These are phyloP conservation scores for Pseudogymnoascus verrucosus DNA, from an alignment of 2,329 filamentous ascomycete species.

Conservation along the genomic window DNA sequence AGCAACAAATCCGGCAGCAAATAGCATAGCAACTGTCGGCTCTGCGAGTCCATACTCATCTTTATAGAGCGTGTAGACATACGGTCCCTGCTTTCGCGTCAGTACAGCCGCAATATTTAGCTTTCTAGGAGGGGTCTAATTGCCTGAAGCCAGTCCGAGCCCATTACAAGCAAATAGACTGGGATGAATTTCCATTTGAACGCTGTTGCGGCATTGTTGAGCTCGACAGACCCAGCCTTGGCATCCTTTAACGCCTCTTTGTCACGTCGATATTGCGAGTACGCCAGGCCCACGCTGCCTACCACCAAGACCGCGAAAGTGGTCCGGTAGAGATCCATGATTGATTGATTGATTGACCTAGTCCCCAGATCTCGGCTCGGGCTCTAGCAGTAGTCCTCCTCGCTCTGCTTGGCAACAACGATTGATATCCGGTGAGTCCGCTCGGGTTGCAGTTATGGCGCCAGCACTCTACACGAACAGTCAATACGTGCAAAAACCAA, in stretches of 20 bases:
- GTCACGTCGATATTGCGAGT: background rate
- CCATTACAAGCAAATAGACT: conserved; percentile 43
- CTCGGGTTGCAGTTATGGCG: background rate
- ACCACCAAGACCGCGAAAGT: background rate
- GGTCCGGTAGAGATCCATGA: background rate
- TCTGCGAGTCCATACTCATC: conserved; percentile 26
- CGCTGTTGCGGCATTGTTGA: conserved; percentile 18
- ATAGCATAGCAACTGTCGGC: conserved; percentile 23
- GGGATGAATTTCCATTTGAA: conserved; percentile 29
- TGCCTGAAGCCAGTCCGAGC: conserved; percentile 45
- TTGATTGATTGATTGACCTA: background rate
- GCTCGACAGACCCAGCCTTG: conserved; percentile 1
- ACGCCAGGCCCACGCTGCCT: background rate
- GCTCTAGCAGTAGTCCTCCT: background rate
- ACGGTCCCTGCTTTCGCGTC: conserved; percentile 33
- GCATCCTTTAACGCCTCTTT: background rate
- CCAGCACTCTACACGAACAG: background rate
- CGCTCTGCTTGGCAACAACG: background rate
- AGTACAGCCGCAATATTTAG: conserved; percentile 32
- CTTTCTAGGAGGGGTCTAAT: conserved; percentile 7
- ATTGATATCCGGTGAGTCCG: background rate
- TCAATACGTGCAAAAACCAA: background rate
- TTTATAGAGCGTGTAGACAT: conserved; percentile 28
- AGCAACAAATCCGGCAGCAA: conserved; percentile 27
- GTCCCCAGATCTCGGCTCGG: background rate